Evolutionary conservation across 2,329 filamentous ascomycete species (phyloP), one percentile per base, ranked within the genome.

Genomic region (Alternaria gansuensis): DNA sequence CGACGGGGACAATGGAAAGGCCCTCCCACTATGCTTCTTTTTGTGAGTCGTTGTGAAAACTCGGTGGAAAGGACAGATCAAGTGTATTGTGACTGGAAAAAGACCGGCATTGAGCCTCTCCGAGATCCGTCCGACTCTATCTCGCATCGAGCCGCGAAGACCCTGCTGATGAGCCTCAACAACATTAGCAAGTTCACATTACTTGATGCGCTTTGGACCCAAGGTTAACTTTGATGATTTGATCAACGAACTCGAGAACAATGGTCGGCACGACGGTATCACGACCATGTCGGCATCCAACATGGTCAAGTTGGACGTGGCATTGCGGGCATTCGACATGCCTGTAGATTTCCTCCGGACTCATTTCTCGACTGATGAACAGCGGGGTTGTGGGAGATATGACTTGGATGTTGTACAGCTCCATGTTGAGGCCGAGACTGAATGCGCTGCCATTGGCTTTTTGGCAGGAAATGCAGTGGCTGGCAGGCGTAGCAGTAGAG

Each of bases 401-500:
- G 7, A 68, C 57, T 4, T 48, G 54, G 55, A 75, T 62, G 29
- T 64, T 61, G 40, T 69, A 66, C 1, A 57, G 14, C 26, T 75
- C 73, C 31, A 76, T 74, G n/a, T 53, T 60, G 1, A 68, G 63
- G 14, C 64, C 64, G 1, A 62, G 54, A 8, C 60, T 57, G 52
- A 72, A 76, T 8, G 65, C 70, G 21, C 65, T 66, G 13, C 74
- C 74, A 0, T 67, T 65, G 7, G 44, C 28, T 23, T 68, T 69
- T 39, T 75, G 70, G 54, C 74, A 76, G 49, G 71, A 68, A 2
- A 54, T 31, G 26, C 74, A 76, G 59, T 76, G 72, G 60, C 74
- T 76, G 72, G 60, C 74, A 76, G 14, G 72, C 72, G 46, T 67
- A 66, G 54, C 65, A 70, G 62, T 66, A 75, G 24, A 76, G 60